Evolutionary conservation across 2,329 filamentous ascomycete species (phyloP), one percentile per base, ranked within the genome.

Genomic region (Diaporthe sp.): DNA sequence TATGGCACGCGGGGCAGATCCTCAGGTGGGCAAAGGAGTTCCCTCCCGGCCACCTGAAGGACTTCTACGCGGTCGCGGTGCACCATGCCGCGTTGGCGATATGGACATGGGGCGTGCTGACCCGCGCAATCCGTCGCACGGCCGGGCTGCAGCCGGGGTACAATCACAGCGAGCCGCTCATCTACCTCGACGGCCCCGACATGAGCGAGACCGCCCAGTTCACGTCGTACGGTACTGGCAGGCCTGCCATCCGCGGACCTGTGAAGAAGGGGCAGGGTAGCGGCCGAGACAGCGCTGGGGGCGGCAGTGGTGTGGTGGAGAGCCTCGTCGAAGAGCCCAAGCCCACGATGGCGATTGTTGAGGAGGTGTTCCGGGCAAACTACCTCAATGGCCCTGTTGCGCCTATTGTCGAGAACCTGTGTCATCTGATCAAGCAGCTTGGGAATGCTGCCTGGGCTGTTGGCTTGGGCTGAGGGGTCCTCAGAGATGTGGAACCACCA

Each of bases 1-100:
- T 94, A 0, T 94, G 90, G 89, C 91, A 93, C 78, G 93, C 93
- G 1, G 92, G 91, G 0, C 93, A 94, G 81, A 87, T 93, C 1
- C 81, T 94, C 7, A 88, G 91, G 10, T 88, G 90, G 55, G 92
- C 91, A 2, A 89, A 88, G 79, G 76, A 84, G 65, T 89, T 92
- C 65, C 87, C 90, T 0, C 81, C 84, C 2, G 86, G 88, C 0
- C 86, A 89, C 15, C 82, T 94, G 4, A 89, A 90, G 58, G 91
- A 93, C 77, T 94, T 94, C 80, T 90, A 91, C 77, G 92, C 92
- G 0, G 90, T 94, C 9, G 91, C 90, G 0, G 88, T 94, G 0
- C 93, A 94, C 80, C 93, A 94, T 80, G 92, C 92, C 5, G 88
- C 89, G 17, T 85, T 95, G 6, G 90, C 91, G 0, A 84, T 95